phyloP scores from a whole-genome alignment of 2,329 filamentous ascomycete genomes.

The Curvularia sp. region DNA sequence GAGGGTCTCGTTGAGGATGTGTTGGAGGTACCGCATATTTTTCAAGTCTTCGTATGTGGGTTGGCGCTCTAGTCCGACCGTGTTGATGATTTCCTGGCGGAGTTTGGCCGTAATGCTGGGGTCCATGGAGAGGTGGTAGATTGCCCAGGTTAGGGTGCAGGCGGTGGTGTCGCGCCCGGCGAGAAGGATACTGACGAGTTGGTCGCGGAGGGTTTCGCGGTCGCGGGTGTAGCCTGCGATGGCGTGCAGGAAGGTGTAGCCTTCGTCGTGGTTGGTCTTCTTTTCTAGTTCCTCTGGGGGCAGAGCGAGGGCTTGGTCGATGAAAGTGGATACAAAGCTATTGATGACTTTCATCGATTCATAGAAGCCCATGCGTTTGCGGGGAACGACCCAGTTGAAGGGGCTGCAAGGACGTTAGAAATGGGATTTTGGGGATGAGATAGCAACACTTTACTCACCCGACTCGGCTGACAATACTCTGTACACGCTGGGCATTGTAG shows the following conservation, averaged over 20 bases:
- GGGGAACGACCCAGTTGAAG: slow-evolving; percentile 68
- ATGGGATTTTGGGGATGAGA: neutral
- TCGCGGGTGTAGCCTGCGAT: slow-evolving; percentile 79
- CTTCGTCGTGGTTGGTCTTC: slow-evolving; percentile 73
- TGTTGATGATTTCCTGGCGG: slow-evolving; percentile 72
- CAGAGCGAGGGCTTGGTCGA: slow-evolving; percentile 74
- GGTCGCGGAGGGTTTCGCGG: slow-evolving; percentile 75
- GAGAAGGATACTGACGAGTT: slow-evolving; percentile 74
- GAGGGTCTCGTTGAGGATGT: slow-evolving; percentile 49
- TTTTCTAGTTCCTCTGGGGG: slow-evolving; percentile 73
- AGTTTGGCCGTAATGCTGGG: slow-evolving; percentile 72
- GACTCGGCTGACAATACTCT: slow-evolving; percentile 70
- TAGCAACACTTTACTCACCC: slow-evolving; percentile 55
- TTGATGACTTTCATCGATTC: slow-evolving; percentile 72
- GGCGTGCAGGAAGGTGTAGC: slow-evolving; percentile 86
- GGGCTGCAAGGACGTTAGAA: slow-evolving; percentile 54
- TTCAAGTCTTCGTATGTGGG: slow-evolving; percentile 82
- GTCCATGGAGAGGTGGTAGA: slow-evolving; percentile 80
- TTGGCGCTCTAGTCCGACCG: slow-evolving; percentile 67
- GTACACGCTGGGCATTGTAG: slow-evolving; percentile 76
- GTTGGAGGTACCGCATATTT: slow-evolving; percentile 75
- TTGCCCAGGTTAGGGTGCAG: slow-evolving; percentile 76
- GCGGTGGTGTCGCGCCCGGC: slow-evolving; percentile 90
- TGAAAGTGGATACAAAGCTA: slow-evolving; percentile 77
- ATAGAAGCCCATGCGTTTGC: slow-evolving; percentile 66